phyloP scores from a whole-genome alignment of 495 filamentous ascomycete genomes.

The Antarctomyces pellizariae region DNA sequence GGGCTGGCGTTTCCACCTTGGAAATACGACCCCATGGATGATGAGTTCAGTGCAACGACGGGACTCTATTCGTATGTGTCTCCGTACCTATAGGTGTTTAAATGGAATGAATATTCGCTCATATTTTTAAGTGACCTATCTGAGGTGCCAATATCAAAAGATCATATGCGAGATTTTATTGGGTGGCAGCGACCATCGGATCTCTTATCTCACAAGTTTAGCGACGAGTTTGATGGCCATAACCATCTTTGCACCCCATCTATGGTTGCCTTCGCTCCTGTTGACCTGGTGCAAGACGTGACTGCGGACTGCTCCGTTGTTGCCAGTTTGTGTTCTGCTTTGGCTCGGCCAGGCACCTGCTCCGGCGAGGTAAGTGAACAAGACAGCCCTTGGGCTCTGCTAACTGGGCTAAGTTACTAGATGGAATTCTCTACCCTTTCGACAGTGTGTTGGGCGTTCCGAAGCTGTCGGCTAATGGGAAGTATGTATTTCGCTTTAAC shows the following conservation, averaged over 20 bases:
- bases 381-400: neutral
- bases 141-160: conserved; percentile 41
- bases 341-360: conserved; percentile 37
- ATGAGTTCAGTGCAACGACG: conserved; percentile 25
- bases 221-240: conserved; percentile 5
- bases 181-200: conserved; percentile 62
- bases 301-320: conserved; percentile 94
- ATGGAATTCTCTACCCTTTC: conserved; percentile 43
- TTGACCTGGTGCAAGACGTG: conserved; percentile 81
- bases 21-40: conserved; percentile 29
- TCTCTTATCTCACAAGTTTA: conserved; percentile 11
- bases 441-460: conserved; percentile 30
- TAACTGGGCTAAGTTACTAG: conserved; percentile 1
- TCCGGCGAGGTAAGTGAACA: conserved; percentile 26
- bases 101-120: conserved; percentile 1
- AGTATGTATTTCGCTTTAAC: conserved; percentile 76
- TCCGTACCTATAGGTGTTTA: conserved; percentile 8
- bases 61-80: conserved; percentile 32
- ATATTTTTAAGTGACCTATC: conserved; percentile 33
- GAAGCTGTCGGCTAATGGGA: conserved; percentile 46
- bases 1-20: conserved; percentile 67
- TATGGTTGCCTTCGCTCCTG: conserved; percentile 28
- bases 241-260: conserved; percentile 14
- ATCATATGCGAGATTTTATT: conserved; percentile 46
- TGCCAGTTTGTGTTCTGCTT: conserved; percentile 72